A percentile compares a stretch with the other conserved stretches of the same genome.
Conservation (phyloP, 352 stramenopile genomes). For the Phytopythium mirpurense region DNA sequence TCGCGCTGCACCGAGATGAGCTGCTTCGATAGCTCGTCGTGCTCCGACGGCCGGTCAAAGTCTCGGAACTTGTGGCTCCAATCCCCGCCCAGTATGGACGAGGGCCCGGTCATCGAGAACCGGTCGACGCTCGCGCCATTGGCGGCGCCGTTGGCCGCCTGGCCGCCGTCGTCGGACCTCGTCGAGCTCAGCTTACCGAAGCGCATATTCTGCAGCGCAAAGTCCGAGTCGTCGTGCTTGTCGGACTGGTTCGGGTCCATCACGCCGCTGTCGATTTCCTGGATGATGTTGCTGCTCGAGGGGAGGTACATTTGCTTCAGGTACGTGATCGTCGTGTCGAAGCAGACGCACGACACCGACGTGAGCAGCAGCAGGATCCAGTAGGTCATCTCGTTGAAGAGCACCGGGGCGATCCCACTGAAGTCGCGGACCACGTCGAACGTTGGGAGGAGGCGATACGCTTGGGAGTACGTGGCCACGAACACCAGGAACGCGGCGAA, state of each 20-base stretch:
- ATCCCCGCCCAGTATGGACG: slow-evolving; percentile 53
- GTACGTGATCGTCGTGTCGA: slow-evolving; percentile 69
- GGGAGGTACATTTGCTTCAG: slow-evolving; percentile 82
- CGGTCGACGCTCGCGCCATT: not conserved
- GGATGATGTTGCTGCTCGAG: slow-evolving; percentile 78
- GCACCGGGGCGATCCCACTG: slow-evolving; percentile 44
- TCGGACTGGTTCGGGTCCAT: slow-evolving; percentile 14
- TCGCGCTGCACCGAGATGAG: slow-evolving; percentile 62
- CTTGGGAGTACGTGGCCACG: slow-evolving; percentile 59
- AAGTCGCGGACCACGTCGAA: slow-evolving; percentile 81
- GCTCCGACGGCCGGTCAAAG: slow-evolving; percentile 69
- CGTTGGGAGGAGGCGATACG: slow-evolving; percentile 46
- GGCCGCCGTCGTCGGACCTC: slow-evolving; percentile 4
- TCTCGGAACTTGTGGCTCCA: slow-evolving; percentile 81
- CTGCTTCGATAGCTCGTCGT: slow-evolving; percentile 78
- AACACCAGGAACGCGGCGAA: slow-evolving; percentile 69
- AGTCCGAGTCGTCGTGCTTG: slow-evolving; percentile 10
- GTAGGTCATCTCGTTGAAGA: slow-evolving; percentile 51
- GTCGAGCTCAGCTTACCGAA: slow-evolving; percentile 8
- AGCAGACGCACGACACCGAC: slow-evolving; percentile 47
- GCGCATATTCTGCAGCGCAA: slow-evolving; percentile 13
- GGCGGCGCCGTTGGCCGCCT: not conserved
- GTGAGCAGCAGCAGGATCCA: slow-evolving; percentile 68
- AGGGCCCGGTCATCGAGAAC: not conserved
- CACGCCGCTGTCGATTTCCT: slow-evolving; percentile 76